Percentiles rank a stretch among this genome's conserved stretches.
These are phyloP conservation scores for Hygrophoropsis aurantiaca DNA, from an alignment of 768 basidiomycete genomes.

Conservation along the genomic window DNA sequence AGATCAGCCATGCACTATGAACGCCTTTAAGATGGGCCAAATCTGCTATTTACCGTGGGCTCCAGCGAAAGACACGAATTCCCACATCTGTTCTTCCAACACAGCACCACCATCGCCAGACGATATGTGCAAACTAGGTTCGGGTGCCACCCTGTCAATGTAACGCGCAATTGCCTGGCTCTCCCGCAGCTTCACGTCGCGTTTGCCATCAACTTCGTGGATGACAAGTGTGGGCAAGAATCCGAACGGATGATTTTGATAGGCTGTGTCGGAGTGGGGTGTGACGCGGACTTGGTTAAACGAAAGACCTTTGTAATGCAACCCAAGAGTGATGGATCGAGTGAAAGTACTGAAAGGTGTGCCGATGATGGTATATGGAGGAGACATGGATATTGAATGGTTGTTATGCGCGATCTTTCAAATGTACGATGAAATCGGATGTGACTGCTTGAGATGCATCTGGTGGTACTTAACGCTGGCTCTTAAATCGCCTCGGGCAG, in stretches of 20 bases:
- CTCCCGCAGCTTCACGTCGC: slow-evolving; percentile 26
- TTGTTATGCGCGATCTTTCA: too few species aligned
- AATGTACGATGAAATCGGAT: too few species aligned
- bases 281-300: slow-evolving; percentile 24
- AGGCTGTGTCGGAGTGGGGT: slow-evolving; percentile 28
- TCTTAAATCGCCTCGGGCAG: too few species aligned
- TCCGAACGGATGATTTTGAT: slow-evolving; percentile 29
- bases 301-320: slow-evolving; percentile 24
- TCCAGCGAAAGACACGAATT: slow-evolving; percentile 26
- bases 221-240: slow-evolving; percentile 31
- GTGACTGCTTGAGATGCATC: too few species aligned
- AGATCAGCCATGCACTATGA: slow-evolving; percentile 2
- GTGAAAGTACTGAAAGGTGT: slow-evolving; percentile 34
- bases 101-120: slow-evolving; percentile 19
- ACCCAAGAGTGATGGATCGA: slow-evolving; percentile 28
- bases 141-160: slow-evolving; percentile 28
- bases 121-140: slow-evolving; percentile 20
- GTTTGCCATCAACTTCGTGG: slow-evolving; percentile 22
- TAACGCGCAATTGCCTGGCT: slow-evolving; percentile 28
- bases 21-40: neutral
- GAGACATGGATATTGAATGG: slow-evolving; percentile 14
- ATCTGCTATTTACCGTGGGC: slow-evolving; percentile 17
- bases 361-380: slow-evolving; percentile 26
- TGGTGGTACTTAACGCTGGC: too few species aligned
- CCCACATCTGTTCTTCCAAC: slow-evolving; percentile 32